Conservation (phyloP, 148 eudicot species). For the Camellia lanceoleosa region DNA sequence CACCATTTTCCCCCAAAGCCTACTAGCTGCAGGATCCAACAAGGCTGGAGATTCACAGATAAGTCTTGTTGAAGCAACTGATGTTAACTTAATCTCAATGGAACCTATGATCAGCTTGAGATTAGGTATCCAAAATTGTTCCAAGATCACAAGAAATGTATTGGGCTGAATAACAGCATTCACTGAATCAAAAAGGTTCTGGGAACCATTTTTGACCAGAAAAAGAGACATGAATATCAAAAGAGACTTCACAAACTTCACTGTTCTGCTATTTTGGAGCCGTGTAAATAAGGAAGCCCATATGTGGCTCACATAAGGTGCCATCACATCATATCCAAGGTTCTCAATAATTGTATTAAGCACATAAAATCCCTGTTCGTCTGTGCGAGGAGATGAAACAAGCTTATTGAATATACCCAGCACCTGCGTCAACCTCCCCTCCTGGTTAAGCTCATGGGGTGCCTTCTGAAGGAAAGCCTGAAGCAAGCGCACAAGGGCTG, state of each 20-base stretch:
- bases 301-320: slow-evolving; percentile 47
- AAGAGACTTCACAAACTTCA: slow-evolving; percentile 66
- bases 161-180: slow-evolving; percentile 55
- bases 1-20: slow-evolving; percentile 71
- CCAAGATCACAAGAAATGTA: slow-evolving; percentile 55
- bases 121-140: slow-evolving; percentile 81
- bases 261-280: slow-evolving; percentile 54
- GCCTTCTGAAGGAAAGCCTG: slow-evolving; percentile 90
- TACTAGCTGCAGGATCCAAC: slow-evolving; percentile 50
- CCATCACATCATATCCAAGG: slow-evolving; percentile 67
- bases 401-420: slow-evolving; percentile 70
- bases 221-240: slow-evolving; percentile 81
- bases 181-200: slow-evolving; percentile 57
- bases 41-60: slow-evolving; percentile 67
- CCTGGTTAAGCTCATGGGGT: slow-evolving; percentile 63
- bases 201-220: slow-evolving; percentile 69
- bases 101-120: slow-evolving; percentile 75
- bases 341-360: slow-evolving; percentile 82
- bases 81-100: slow-evolving; percentile 68
- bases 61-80: slow-evolving; percentile 80
- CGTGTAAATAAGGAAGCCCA: slow-evolving; percentile 60
- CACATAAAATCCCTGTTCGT: slow-evolving; percentile 87
- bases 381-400: slow-evolving; percentile 66
- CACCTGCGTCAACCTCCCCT: slow-evolving; percentile 56
- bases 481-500: slow-evolving; percentile 86